Evolutionary conservation across 2,329 filamentous ascomycete species (phyloP).

Genomic region (Xylariaceae sp.): DNA sequence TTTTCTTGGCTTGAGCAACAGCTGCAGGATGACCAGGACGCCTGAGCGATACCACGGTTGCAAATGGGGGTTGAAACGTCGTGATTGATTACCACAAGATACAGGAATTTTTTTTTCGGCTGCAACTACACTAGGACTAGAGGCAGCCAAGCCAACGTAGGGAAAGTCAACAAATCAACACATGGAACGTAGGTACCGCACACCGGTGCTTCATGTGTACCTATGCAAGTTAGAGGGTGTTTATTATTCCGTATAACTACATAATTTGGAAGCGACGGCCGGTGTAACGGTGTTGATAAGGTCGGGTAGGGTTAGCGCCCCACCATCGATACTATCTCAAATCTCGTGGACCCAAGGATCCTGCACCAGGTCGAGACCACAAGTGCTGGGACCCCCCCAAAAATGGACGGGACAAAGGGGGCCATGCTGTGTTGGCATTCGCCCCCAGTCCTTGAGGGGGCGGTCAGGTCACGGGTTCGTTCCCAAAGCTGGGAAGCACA

Average conservation of each 20-base stretch:
- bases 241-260: neutral
- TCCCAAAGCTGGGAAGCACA: neutral
- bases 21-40: too few species aligned
- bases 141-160: too few species aligned
- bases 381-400: conserved; percentile 3
- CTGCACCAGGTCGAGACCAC: conserved; percentile 12
- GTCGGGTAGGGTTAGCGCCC: conserved; percentile 2
- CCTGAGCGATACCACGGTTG: too few species aligned
- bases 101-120: too few species aligned
- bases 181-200: too few species aligned
- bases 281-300: neutral
- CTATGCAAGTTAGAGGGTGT: too few species aligned
- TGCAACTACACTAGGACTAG: too few species aligned
- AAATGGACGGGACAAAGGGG: conserved; percentile 1
- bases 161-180: too few species aligned
- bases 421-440: conserved; percentile 13
- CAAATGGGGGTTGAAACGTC: too few species aligned
- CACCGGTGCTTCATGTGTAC: too few species aligned
- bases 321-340: conserved; percentile 7
- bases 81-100: too few species aligned
- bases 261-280: neutral
- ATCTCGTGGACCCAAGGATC: neutral
- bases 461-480: conserved; percentile 7
- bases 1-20: too few species aligned
- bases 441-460: neutral